Evolutionary conservation across 768 basidiomycete genomes (phyloP).

Genomic region (Suillus americanus): DNA sequence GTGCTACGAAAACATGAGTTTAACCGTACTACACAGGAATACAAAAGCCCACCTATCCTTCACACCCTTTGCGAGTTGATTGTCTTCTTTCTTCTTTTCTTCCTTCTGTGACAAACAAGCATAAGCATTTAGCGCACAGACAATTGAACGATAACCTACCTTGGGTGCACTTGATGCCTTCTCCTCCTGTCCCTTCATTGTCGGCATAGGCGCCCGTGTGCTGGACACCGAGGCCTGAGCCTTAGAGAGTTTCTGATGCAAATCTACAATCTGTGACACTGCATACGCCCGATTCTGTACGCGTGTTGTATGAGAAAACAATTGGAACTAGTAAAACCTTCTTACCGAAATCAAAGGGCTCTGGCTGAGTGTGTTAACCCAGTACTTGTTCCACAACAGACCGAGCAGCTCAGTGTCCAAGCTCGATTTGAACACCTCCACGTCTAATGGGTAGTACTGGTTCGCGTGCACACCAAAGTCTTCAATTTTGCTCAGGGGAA

Average conservation of each 20-base stretch:
- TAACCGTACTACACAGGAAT: slow-evolving; percentile 14
- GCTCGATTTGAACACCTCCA: slow-evolving; percentile 92
- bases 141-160: slow-evolving; percentile 29
- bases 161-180: slow-evolving; percentile 34
- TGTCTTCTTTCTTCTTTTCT: slow-evolving; percentile 87
- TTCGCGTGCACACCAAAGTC: slow-evolving; percentile 99
- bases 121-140: neutral
- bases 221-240: slow-evolving; percentile 57
- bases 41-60: slow-evolving; percentile 70
- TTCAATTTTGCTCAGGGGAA: slow-evolving; percentile 95
- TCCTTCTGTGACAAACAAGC: slow-evolving; percentile 36
- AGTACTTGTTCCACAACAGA: slow-evolving; percentile 98
- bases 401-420: slow-evolving; percentile 87
- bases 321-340: neutral
- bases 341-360: slow-evolving; percentile 89
- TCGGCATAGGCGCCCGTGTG: slow-evolving; percentile 59
- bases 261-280: slow-evolving; percentile 85
- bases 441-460: slow-evolving; percentile 92
- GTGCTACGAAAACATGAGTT: slow-evolving; percentile 46
- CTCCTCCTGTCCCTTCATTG: slow-evolving; percentile 52
- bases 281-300: slow-evolving; percentile 92
- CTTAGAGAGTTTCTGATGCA: slow-evolving; percentile 85
- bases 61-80: slow-evolving; percentile 83
- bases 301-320: neutral
- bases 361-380: slow-evolving; percentile 95